Conservation (phyloP, 1,284 basidiomycete species). For the Heterobasidion occidentale region DNA sequence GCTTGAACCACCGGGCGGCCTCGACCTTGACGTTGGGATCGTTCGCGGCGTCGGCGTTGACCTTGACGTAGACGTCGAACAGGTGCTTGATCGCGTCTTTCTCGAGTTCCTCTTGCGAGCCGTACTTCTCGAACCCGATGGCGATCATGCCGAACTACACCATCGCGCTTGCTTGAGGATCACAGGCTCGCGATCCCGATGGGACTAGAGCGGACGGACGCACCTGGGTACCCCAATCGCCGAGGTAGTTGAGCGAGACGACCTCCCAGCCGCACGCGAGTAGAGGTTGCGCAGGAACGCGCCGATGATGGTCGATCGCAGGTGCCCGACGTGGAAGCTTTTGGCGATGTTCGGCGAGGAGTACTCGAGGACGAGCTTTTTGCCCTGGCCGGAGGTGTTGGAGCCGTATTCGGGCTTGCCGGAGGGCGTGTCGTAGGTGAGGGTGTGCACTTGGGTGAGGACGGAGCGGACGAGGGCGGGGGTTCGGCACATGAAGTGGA, state of each 20-base stretch:
- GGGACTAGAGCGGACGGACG: slow-evolving; percentile 11
- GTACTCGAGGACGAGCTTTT: slow-evolving; percentile 82
- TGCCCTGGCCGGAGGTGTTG: slow-evolving; percentile 70
- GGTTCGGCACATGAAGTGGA: slow-evolving; percentile 75
- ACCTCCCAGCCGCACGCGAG: slow-evolving; percentile 92
- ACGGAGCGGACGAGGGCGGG: slow-evolving; percentile 68
- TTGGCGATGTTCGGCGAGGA: slow-evolving; percentile 98
- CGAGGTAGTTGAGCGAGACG: slow-evolving; percentile 87
- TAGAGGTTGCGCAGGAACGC: slow-evolving; percentile 91
- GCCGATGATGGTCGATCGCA: slow-evolving; percentile 97
- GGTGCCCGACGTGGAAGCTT: slow-evolving; percentile 96
- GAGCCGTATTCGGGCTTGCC: slow-evolving; percentile 64
- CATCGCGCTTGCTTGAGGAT: neutral
- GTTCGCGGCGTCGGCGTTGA: slow-evolving; percentile 78
- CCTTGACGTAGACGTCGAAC: slow-evolving; percentile 91
- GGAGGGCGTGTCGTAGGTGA: slow-evolving; percentile 54
- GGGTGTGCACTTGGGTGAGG: slow-evolving; percentile 74
- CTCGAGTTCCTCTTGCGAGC: slow-evolving; percentile 77
- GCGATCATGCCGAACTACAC: slow-evolving; percentile 79
- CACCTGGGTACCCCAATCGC: slow-evolving; percentile 92
- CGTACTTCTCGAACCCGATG: slow-evolving; percentile 89
- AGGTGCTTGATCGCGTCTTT: slow-evolving; percentile 93
- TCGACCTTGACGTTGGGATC: slow-evolving; percentile 74
- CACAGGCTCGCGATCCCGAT: neutral
- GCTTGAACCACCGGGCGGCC: slow-evolving; percentile 89